Evolutionary conservation across 2,329 filamentous ascomycete genomes (phyloP).

Genomic region (Claviceps monticola): DNA sequence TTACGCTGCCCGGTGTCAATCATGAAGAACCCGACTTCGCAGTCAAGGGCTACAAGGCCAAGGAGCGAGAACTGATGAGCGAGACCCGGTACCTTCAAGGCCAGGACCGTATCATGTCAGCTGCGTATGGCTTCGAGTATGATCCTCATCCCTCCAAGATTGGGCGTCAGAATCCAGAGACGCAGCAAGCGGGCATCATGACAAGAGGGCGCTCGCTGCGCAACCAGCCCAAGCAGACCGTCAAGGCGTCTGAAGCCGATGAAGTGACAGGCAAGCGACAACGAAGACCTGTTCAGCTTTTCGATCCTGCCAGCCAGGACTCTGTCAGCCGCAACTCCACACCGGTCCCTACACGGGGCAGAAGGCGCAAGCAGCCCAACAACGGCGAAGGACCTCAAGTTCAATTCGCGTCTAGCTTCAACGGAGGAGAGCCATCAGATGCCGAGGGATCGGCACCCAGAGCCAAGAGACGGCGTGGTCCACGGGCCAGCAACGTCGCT

Average conservation of each 20-base stretch:
- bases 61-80: constrained; percentile 27
- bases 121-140: constrained; percentile 47
- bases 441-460: constrained; percentile 15
- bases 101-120: constrained; percentile 45
- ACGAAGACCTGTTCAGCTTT: constrained; percentile 36
- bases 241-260: constrained; percentile 42
- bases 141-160: constrained; percentile 43
- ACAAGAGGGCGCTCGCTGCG: constrained; percentile 39
- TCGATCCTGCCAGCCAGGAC: constrained; percentile 37
- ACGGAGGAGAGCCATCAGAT: constrained; percentile 20
- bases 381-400: constrained; percentile 15
- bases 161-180: constrained; percentile 43
- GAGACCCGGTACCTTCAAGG: constrained; percentile 33
- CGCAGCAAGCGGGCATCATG: constrained; percentile 35
- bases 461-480: constrained; percentile 17
- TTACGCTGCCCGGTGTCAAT: constrained; percentile 24
- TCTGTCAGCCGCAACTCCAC: constrained; percentile 37
- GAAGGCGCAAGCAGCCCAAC: constrained; percentile 18
- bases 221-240: constrained; percentile 42
- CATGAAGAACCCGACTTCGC: constrained; percentile 38
- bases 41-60: constrained; percentile 38
- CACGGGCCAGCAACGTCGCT: constrained; percentile 13
- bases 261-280: constrained; percentile 38
- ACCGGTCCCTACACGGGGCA: constrained; percentile 24
- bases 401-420: constrained; percentile 19